Evolutionary conservation across 2,329 filamentous ascomycete genomes (phyloP).

Genomic region (Periconia sp.): DNA sequence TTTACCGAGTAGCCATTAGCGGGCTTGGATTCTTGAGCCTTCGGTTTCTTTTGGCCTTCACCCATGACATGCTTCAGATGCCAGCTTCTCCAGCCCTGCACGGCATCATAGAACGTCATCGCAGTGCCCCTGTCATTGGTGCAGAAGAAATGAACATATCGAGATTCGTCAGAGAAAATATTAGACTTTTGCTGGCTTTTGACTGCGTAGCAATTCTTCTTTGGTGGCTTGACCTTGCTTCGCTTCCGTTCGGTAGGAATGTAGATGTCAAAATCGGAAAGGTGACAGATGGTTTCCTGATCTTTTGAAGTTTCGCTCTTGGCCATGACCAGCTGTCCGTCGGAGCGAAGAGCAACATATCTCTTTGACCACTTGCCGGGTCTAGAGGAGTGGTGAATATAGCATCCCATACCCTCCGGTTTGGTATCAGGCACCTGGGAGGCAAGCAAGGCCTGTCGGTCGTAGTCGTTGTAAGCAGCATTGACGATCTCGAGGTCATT

Average conservation of each 20-base stretch:
- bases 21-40: conserved; percentile 37
- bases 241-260: conserved; percentile 71
- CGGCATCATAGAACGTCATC: conserved; percentile 70
- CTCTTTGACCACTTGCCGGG: conserved; percentile 90
- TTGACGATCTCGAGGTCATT: conserved; percentile 75
- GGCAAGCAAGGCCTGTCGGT: conserved; percentile 68
- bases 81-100: conserved; percentile 90
- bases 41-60: conserved; percentile 53
- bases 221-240: conserved; percentile 80
- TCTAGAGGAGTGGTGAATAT: conserved; percentile 80
- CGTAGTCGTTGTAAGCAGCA: conserved; percentile 59
- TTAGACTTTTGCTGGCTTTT: conserved; percentile 90
- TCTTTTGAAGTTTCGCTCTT: conserved; percentile 77
- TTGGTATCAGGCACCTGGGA: conserved; percentile 67
- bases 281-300: conserved; percentile 73
- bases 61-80: conserved; percentile 79
- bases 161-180: conserved; percentile 80
- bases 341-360: conserved; percentile 73
- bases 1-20: conserved; percentile 24
- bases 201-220: conserved; percentile 83
- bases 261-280: conserved; percentile 94
- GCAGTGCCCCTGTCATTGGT: conserved; percentile 74
- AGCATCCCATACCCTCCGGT: conserved; percentile 70
- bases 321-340: conserved; percentile 73
- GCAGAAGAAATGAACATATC: conserved; percentile 91